These are phyloP conservation scores for Solanum microdontum DNA, from an alignment of 257 asterid genomes.

Conservation along the genomic window DNA sequence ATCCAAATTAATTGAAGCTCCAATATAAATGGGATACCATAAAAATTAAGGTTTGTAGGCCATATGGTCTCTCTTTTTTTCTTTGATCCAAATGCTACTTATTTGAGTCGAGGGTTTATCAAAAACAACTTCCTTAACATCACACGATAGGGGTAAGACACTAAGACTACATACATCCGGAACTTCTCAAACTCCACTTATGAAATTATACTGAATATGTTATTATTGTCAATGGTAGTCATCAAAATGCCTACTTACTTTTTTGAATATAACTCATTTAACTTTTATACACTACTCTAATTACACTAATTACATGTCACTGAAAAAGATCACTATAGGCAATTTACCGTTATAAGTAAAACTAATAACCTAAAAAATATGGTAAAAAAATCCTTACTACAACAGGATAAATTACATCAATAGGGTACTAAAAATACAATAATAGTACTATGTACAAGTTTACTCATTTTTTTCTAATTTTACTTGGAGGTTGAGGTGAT, in stretches of 20 bases:
- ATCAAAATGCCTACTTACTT: neutral
- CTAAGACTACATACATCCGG: fast-evolving
- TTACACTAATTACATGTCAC: neutral
- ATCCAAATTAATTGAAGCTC: neutral
- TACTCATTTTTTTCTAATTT: neutral
- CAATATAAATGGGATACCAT: neutral
- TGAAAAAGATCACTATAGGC: neutral
- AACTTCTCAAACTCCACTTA: neutral
- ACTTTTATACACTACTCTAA: neutral
- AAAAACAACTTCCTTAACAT: neutral
- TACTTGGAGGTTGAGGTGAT: neutral
- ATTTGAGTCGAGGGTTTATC: neutral
- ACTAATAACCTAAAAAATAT: neutral
- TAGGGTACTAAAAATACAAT: neutral
- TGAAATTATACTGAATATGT: neutral
- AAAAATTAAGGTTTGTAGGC: neutral
- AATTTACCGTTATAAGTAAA: neutral
- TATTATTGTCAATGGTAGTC: neutral
- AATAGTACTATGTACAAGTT: neutral
- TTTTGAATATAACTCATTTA: neutral
- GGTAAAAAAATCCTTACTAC: neutral
- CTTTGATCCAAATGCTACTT: neutral
- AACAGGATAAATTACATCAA: neutral
- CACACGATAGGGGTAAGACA: neutral
- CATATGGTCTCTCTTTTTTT: neutral